Conservation (phyloP, 148 eudicot species). For the Cornus suecica region DNA sequence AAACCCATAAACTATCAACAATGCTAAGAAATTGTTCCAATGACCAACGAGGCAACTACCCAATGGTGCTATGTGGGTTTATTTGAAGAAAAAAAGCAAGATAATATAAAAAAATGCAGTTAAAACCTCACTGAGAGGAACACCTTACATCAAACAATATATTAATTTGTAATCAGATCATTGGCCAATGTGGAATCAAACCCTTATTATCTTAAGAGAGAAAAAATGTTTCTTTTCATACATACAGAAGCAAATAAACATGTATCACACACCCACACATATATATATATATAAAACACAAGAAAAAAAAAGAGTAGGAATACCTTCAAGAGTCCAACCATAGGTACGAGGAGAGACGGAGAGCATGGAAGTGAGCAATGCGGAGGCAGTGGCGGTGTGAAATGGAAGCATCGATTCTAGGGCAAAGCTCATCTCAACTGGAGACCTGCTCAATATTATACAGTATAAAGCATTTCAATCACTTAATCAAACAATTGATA, state of each 20-base stretch:
- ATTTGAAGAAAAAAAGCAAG: not conserved
- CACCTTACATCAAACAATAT: not conserved
- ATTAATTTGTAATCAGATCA: not conserved
- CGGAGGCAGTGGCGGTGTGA: constrained; percentile 87
- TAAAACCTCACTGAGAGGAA: not conserved
- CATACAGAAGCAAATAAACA: not conserved
- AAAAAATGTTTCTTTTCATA: not conserved
- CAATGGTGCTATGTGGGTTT: not conserved
- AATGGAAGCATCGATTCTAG: constrained; percentile 72
- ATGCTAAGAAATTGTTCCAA: not conserved
- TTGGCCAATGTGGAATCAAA: not conserved
- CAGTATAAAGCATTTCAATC: not conserved
- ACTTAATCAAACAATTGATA: not conserved
- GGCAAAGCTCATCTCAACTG: constrained; percentile 67
- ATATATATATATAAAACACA: constrained; percentile 3
- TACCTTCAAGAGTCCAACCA: constrained; percentile 86
- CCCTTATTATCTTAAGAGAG: not conserved
- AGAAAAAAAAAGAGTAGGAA: not conserved
- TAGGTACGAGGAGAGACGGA: constrained; percentile 49
- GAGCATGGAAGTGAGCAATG: constrained; percentile 82
- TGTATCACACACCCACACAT: no score
- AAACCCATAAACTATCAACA: not conserved
- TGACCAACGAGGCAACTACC: not conserved
- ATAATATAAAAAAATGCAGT: not conserved
- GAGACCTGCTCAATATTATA: constrained; percentile 37